A percentile compares a stretch with the other conserved stretches of the same genome.
Evolutionary conservation across 345 rosid genomes (phyloP).

Genomic region (Eucalyptus regnans): DNA sequence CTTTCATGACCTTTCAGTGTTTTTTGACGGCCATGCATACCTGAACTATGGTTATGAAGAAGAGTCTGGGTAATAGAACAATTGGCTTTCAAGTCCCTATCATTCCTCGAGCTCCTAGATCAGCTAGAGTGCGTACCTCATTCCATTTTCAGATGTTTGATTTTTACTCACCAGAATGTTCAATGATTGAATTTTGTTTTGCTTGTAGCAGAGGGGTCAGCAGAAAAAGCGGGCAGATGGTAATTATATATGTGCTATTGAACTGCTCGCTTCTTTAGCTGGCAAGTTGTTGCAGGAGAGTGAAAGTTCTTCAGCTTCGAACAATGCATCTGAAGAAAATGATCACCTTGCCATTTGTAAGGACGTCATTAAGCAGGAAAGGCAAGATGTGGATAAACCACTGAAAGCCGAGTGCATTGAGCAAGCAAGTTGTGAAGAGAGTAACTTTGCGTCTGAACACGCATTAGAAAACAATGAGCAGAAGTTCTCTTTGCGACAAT

Average conservation of each 20-base stretch:
- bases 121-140: conserved; percentile 46
- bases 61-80: conserved; percentile 43
- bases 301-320: conserved; percentile 68
- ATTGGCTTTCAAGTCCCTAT: conserved; percentile 39
- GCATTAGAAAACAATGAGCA: background rate
- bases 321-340: conserved; percentile 52
- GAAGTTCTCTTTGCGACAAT: background rate
- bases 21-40: conserved; percentile 13
- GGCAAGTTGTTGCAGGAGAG: conserved; percentile 76
- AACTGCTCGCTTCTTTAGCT: conserved; percentile 84
- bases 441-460: background rate
- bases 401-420: conserved; percentile 21
- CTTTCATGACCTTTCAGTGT: conserved; percentile 10
- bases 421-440: conserved; percentile 20
- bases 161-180: background rate
- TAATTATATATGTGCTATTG: conserved; percentile 51
- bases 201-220: conserved; percentile 37
- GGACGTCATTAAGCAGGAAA: conserved; percentile 21
- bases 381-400: conserved; percentile 17
- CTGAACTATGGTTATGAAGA: conserved; percentile 75
- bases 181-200: conserved; percentile 3
- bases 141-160: background rate
- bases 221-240: conserved; percentile 27
- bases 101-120: conserved; percentile 86
- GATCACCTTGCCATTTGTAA: conserved; percentile 21